These are phyloP conservation scores for Tricholoma matsutake DNA, from an alignment of 768 basidiomycete genomes.

Conservation along the genomic window DNA sequence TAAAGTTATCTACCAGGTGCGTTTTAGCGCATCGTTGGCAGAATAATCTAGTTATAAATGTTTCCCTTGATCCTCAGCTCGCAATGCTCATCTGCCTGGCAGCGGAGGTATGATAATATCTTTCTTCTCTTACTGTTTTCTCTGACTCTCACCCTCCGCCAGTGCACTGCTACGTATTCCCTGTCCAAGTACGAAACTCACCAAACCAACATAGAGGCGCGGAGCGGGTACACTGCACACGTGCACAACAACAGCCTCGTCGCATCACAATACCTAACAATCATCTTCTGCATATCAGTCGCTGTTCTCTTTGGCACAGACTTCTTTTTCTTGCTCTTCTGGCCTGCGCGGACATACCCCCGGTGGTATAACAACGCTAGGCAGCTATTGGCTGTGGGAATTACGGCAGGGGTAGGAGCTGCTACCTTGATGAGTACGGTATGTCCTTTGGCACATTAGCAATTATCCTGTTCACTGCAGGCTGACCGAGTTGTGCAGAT, in stretches of 20 bases:
- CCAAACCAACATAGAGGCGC: conserved; percentile 23
- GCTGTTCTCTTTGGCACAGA: conserved; percentile 35
- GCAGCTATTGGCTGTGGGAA: conserved; percentile 19
- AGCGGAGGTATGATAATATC: conserved; percentile 25
- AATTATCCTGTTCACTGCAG: not conserved
- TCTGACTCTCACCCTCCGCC: not conserved
- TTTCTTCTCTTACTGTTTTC: not conserved
- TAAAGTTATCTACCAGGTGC: conserved; percentile 12
- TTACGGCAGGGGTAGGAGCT: conserved; percentile 25
- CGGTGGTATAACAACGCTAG: conserved; percentile 27
- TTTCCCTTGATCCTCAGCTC: conserved; percentile 8
- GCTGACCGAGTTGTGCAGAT: conserved; percentile 15
- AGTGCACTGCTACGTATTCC: conserved; percentile 35
- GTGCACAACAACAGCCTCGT: conserved; percentile 32
- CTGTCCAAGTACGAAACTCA: conserved; percentile 32
- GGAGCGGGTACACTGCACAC: conserved; percentile 14
- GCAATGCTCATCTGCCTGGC: conserved; percentile 31
- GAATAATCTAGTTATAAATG: not conserved
- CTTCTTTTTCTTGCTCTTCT: conserved; percentile 35
- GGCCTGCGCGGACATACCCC: conserved; percentile 29
- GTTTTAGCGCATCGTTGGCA: not conserved
- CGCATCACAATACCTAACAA: conserved; percentile 26
- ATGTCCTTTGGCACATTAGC: conserved; percentile 5
- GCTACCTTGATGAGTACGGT: conserved; percentile 32
- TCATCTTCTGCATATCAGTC: conserved; percentile 34